Conservation (phyloP, 305 asterid genomes). For the Fraxinus albicans region DNA sequence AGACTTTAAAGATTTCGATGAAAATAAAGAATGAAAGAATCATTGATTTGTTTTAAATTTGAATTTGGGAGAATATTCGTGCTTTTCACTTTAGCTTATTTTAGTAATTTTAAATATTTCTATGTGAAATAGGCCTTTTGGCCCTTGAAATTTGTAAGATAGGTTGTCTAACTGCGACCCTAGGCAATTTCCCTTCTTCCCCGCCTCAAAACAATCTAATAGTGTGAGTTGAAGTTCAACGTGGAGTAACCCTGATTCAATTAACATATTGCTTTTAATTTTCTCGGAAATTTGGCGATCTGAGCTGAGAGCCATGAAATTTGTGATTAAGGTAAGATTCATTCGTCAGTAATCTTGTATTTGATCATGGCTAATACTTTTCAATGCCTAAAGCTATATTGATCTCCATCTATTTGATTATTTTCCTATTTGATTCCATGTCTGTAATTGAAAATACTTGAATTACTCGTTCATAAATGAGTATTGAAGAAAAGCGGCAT, state of each 20-base stretch:
- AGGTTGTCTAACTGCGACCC: neutral
- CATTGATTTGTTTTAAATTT: no score
- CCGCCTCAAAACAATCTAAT: neutral
- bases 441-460: neutral
- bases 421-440: neutral
- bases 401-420: neutral
- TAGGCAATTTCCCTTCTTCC: no score
- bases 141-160: no score
- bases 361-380: neutral
- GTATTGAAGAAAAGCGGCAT: neutral
- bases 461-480: neutral
- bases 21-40: no score
- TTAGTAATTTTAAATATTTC: no score
- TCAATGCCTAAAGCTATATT: neutral
- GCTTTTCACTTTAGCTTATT: no score
- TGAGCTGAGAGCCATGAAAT: neutral
- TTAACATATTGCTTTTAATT: neutral
- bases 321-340: neutral
- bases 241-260: no score
- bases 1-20: no score
- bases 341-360: neutral
- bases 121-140: no score
- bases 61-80: no score
- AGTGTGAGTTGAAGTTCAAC: neutral
- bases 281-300: neutral